Evolutionary conservation across 2,329 filamentous ascomycete species (phyloP).

Genomic region (Trichoderma brevicompactum): DNA sequence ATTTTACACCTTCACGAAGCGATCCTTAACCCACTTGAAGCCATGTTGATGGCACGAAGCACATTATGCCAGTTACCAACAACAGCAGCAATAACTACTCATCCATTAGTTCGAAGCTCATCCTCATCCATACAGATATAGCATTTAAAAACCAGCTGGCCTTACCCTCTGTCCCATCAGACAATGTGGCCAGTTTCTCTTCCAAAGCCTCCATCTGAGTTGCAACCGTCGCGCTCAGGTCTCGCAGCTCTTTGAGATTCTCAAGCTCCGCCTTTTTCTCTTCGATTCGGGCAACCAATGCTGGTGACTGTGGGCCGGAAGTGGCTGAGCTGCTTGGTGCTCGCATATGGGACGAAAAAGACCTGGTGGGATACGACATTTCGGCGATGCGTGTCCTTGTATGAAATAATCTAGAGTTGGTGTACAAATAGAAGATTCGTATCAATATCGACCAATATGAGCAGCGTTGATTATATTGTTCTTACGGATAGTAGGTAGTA

Average conservation of each 20-base stretch:
- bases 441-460: no score
- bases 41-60: conserved; percentile 82
- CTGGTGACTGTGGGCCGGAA: conserved; percentile 66
- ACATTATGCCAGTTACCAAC: conserved; percentile 89
- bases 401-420: no score
- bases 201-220: conserved; percentile 82
- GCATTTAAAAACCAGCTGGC: not conserved
- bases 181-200: conserved; percentile 75
- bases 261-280: conserved; percentile 86
- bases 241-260: conserved; percentile 75
- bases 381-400: not conserved
- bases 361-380: conserved; percentile 62
- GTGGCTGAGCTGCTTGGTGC: conserved; percentile 58
- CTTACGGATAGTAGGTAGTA: no score
- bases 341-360: conserved; percentile 69
- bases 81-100: conserved; percentile 74
- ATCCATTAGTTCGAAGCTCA: conserved; percentile 19
- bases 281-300: conserved; percentile 74
- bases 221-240: conserved; percentile 77
- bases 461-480: no score
- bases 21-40: conserved; percentile 67
- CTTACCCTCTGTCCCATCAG: conserved; percentile 79
- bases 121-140: not conserved
- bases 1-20: not conserved
- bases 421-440: not conserved